phyloP scores from a whole-genome alignment of 106 monocot genomes.

The Agapanthus africanus region DNA sequence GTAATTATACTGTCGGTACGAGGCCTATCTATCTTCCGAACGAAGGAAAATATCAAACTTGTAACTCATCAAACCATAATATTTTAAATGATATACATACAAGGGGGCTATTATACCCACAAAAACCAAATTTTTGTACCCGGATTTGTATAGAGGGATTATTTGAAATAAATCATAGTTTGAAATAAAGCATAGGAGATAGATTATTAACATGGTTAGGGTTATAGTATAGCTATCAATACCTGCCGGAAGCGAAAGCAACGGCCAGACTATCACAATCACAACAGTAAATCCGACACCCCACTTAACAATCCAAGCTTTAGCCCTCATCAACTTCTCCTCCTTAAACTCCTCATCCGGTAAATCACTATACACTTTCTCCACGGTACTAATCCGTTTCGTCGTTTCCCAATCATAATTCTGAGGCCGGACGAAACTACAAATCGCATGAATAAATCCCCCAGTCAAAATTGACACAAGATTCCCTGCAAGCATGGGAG shows the following conservation, averaged over 20 bases:
- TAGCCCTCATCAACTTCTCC: slow-evolving; percentile 74
- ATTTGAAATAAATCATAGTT: no score
- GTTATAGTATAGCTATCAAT: background rate
- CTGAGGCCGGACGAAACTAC: slow-evolving; percentile 65
- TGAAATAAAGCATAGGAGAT: no score
- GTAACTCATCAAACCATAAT: no score
- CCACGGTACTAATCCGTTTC: slow-evolving; percentile 78
- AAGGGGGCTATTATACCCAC: no score
- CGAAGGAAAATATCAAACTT: no score
- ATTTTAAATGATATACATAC: no score
- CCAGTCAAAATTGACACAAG: slow-evolving; percentile 79
- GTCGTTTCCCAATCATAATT: slow-evolving; percentile 84
- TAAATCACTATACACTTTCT: slow-evolving; percentile 35
- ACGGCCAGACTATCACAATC: slow-evolving; percentile 77
- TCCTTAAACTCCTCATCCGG: slow-evolving; percentile 83
- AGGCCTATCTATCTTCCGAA: no score
- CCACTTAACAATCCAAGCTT: slow-evolving; percentile 85
- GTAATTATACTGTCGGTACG: no score
- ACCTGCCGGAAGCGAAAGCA: slow-evolving; percentile 88
- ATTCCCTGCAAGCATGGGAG: slow-evolving; percentile 97
- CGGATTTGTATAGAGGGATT: no score
- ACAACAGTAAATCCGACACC: slow-evolving; percentile 66
- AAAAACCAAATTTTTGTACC: no score
- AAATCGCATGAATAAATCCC: slow-evolving; percentile 67
- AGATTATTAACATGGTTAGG: no score